Base-by-base conservation (phyloP, 768 basidiomycete species). In the Strobilomyces dryophilus region DNA sequence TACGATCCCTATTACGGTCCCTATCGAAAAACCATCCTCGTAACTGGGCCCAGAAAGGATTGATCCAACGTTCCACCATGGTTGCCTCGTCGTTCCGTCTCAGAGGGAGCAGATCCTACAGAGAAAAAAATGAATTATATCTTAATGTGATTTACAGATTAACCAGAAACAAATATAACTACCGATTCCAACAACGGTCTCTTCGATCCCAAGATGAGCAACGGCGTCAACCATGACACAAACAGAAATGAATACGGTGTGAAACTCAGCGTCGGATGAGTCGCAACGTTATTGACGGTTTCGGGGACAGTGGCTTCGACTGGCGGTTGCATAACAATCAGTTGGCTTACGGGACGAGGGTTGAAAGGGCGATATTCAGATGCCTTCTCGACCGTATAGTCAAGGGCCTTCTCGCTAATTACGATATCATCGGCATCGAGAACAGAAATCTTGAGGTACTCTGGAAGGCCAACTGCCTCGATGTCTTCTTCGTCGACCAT, bases 151-250 rank as follows among this genome's bases (percentile, higher is more conserved):
- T 51, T 31, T 65, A 63, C 56, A 58, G 5, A 6, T 63, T 29
- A 66, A 14, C 64, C 59, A 57, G 56, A 63, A 55, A 37, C 18
- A 29, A 59, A 66, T 54, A 65, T 63, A 65, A 61, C 61, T 61
- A 66, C 64, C 64, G 64, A 61, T 65, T 65, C 61, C 59, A 65
- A 51, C 55, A 65, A 55, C n/a, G 64, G 64, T 31, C 64, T 57
- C 55, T 63, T 65, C 29, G 61, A 49, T 47, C 64, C 64, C 54
- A 65, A 50, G n/a, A 36, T 45, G 47, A 65, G 56, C 47, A 65
- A 51, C 8, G 64, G 64, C 15, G 64, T 63, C 55, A 65, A 59
- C 64, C 64, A 65, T 8, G 64, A 55, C 24, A 65, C n/a, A 41
- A 55, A 61, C 26, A 65, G n/a, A 46, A 65, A 65, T 5, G 52